Evolutionary conservation across 305 asterid genomes (phyloP), one percentile per base, ranked within the genome.

Genomic region (Ajuga reptans): DNA sequence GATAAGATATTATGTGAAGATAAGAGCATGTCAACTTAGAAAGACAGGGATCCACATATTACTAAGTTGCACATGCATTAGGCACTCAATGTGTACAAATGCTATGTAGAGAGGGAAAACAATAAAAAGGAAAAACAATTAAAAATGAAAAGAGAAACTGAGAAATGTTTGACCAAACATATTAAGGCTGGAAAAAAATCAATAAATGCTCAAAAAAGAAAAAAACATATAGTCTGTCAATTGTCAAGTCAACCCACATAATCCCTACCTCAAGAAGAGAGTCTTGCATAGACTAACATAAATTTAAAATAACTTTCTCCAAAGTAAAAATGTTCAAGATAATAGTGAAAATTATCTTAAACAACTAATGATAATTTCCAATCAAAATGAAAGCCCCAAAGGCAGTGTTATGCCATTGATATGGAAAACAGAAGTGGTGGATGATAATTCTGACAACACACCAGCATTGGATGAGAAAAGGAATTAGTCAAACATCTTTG

Each of bases 331-430:
- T 15, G 10, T 41, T 36, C 17, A 45, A 72, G 63, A 27, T 36
- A 66, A 65, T 66, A 17, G 64, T 52, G 9, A 41, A 64, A 62
- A 62, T 60, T 45, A 69, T 57, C 70, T 57, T 33, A 52, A 55
- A 69, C 75, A 56, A 54, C 68, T 59, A 41, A 14, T 21, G 55
- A 68, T 50, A 68, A 70, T 56, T 58, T 66, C 41, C 50, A 50
- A 42, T 16, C 16, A 46, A 27, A 53, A 24, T 11, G 16, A 24
- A 60, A 62, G 36, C 34, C 16, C n/a, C 52, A 69, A 18, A 29
- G 63, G 61, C 46, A 68, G 51, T 8, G 34, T 45, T 41, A 15
- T 64, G 58, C 36, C 72, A 64, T 66, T 34, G 36, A 17, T 58
- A 16, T 21, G 53, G 14, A 72, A 31, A 70, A 50, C 71, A 34